Percentiles rank a stretch among this genome's conserved stretches.
Conservation (phyloP, 441 rosid species). For the Corymbia citriodora region DNA sequence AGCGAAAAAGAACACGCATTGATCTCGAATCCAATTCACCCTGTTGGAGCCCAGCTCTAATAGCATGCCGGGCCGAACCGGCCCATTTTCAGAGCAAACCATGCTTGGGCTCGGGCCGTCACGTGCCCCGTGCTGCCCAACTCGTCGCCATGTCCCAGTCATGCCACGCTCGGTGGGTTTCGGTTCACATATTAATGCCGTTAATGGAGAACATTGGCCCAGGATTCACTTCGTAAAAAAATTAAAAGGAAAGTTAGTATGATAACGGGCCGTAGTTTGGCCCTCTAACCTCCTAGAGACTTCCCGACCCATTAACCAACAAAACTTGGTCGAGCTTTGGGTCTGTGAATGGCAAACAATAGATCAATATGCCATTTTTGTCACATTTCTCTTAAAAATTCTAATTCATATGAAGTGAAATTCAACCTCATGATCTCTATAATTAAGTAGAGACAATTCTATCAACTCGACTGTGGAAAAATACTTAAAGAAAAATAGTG, state of each 20-base stretch:
- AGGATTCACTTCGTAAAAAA: not conserved
- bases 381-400: not conserved
- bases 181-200: not conserved
- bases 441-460: not conserved
- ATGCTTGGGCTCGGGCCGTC: not conserved
- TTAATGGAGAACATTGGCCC: not conserved
- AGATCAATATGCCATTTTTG: not conserved
- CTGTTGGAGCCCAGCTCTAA: not conserved
- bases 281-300: not conserved
- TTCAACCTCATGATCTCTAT: too few relatives aligned
- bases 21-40: not conserved
- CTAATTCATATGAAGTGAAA: accelerated
- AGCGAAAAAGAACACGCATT: not conserved
- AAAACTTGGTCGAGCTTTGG: not conserved
- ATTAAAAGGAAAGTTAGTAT: not conserved
- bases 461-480: not conserved
- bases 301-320: too few relatives aligned
- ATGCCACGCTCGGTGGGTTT: too few relatives aligned
- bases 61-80: not conserved
- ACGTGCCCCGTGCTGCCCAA: not conserved
- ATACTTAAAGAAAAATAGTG: accelerated
- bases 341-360: not conserved
- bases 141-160: not conserved
- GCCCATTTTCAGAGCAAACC: not conserved
- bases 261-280: not conserved